These are phyloP conservation scores for Termitomyces sp. DNA, from an alignment of 768 basidiomycete species.

Conservation along the genomic window DNA sequence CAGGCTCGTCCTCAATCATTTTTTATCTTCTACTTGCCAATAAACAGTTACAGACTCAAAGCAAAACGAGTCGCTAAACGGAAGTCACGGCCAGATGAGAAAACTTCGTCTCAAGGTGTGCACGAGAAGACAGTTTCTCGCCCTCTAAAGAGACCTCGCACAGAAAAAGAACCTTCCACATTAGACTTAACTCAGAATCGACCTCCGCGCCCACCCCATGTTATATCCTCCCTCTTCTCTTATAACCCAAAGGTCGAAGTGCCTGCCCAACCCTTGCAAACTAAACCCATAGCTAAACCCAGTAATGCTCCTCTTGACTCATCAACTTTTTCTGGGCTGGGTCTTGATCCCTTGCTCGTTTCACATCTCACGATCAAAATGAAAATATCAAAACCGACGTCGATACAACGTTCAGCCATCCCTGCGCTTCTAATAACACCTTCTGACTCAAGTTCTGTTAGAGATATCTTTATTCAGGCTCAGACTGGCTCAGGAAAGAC, in stretches of 20 bases:
- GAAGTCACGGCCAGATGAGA: conserved; percentile 37
- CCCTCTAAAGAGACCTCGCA: conserved; percentile 40
- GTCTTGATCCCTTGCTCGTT: conserved; percentile 75
- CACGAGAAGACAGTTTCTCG: conserved; percentile 21
- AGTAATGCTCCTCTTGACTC: conserved; percentile 85
- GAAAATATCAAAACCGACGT: conserved; percentile 79
- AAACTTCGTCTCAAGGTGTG: conserved; percentile 9
- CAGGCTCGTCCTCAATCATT: conserved; percentile 39
- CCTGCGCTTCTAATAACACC: conserved; percentile 36
- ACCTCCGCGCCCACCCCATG: conserved; percentile 38
- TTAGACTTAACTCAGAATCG: conserved; percentile 17
- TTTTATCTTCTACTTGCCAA: conserved; percentile 12
- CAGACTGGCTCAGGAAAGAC: conserved; percentile 99
- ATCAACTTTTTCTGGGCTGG: conserved; percentile 77
- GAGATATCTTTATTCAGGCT: conserved; percentile 91
- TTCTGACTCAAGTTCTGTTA: conserved; percentile 30
- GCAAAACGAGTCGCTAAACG: conserved; percentile 66
- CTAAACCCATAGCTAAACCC: conserved; percentile 35
- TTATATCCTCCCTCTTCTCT: conserved; percentile 88
- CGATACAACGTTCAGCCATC: conserved; percentile 82
- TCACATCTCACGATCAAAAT: conserved; percentile 77
- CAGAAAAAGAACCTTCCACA: conserved; percentile 16
- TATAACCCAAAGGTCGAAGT: conserved; percentile 68
- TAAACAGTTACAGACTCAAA: conserved; percentile 48
- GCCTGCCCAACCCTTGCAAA: conserved; percentile 21